phyloP scores from a whole-genome alignment of 805 yeast genomes.

The Groenewaldozyma tartarivorans region DNA sequence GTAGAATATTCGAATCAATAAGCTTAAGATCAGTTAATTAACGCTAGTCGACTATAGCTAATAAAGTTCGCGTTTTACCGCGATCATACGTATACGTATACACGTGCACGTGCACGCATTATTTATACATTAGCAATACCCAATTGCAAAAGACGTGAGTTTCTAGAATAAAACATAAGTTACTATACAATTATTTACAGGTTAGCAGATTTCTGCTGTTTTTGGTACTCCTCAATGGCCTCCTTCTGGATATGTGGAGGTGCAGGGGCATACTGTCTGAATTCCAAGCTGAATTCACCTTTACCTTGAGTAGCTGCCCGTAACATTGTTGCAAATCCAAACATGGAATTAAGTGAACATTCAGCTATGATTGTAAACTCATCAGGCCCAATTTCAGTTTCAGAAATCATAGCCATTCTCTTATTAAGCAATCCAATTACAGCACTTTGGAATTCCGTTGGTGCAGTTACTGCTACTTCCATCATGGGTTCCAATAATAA shows the following conservation, averaged over 20 bases:
- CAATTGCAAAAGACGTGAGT: neutral
- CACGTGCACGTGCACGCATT: too few relatives aligned
- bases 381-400: constrained; percentile 88
- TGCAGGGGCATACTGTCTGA: constrained; percentile 84
- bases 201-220: too few relatives aligned
- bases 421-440: constrained; percentile 89
- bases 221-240: constrained; percentile 73
- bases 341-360: constrained; percentile 92
- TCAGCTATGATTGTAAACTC: constrained; percentile 91
- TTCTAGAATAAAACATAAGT: constrained; percentile 6
- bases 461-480: constrained; percentile 89
- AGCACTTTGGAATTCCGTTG: constrained; percentile 90
- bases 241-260: constrained; percentile 84
- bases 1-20: too few relatives aligned
- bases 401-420: constrained; percentile 82
- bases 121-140: neutral
- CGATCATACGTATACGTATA: too few relatives aligned
- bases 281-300: constrained; percentile 95
- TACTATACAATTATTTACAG: constrained; percentile 9
- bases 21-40: too few relatives aligned
- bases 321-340: constrained; percentile 89
- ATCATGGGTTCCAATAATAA: constrained; percentile 93
- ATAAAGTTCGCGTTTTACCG: too few relatives aligned
- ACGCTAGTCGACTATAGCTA: too few relatives aligned
- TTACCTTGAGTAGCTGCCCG: constrained; percentile 98